A percentile compares a stretch with the other conserved stretches of the same genome.
Conservation (phyloP, 352 stramenopile species). For the Globisporangium middletonii region DNA sequence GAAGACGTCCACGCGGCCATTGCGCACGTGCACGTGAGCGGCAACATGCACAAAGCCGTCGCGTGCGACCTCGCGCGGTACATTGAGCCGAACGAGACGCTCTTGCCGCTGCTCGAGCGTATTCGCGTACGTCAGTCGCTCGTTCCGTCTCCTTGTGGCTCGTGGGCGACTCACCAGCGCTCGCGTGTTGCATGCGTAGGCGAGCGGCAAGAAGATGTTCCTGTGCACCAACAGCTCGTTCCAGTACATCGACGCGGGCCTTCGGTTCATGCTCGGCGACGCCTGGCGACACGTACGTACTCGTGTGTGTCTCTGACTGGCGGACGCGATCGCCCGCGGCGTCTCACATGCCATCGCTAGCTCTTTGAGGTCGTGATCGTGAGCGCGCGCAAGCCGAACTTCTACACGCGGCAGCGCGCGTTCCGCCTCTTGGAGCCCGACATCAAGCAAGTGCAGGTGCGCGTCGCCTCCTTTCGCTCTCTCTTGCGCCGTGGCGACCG, state of each 20-base stretch:
- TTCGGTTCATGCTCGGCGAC: slow-evolving; percentile 90
- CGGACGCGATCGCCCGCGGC: too few relatives aligned
- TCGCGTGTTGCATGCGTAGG: slow-evolving; percentile 16
- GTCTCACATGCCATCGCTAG: slow-evolving; percentile 13
- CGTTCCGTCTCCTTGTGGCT: too few relatives aligned
- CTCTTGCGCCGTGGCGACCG: too few relatives aligned
- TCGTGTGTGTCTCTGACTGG: too few relatives aligned
- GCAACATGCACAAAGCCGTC: slow-evolving; percentile 90
- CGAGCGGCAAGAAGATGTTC: slow-evolving; percentile 88
- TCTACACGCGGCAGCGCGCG: slow-evolving; percentile 83
- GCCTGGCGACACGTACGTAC: slow-evolving; percentile 67
- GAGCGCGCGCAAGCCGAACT: slow-evolving; percentile 88
- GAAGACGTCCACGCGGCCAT: slow-evolving; percentile 88
- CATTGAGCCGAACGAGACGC: slow-evolving; percentile 83
- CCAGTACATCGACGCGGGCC: slow-evolving; percentile 90
- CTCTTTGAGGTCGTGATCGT: slow-evolving; percentile 89
- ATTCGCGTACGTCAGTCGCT: slow-evolving; percentile 32
- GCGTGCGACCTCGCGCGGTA: slow-evolving; percentile 79
- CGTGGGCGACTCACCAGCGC: neutral
- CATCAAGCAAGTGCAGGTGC: slow-evolving; percentile 57
- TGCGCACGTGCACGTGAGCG: slow-evolving; percentile 86
- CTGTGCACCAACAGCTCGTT: slow-evolving; percentile 93
- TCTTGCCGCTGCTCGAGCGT: slow-evolving; percentile 78
- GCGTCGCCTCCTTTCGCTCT: too few relatives aligned
- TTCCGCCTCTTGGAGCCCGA: slow-evolving; percentile 71